Conservation (phyloP, 2,329 filamentous ascomycete species). For the Hymenoscyphus albidus region DNA sequence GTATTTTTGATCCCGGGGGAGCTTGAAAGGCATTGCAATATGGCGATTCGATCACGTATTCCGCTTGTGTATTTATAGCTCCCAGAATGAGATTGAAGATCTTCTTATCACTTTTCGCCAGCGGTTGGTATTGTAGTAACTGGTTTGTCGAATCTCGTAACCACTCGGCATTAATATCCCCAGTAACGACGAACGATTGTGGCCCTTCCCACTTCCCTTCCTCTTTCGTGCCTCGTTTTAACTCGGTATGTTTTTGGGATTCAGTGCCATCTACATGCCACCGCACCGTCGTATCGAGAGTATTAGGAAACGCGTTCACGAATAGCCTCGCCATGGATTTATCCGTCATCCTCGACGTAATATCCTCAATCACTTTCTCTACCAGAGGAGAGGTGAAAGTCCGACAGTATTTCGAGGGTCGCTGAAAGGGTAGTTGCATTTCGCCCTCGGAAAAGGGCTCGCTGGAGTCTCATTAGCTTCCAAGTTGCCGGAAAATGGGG, state of each 20-base stretch:
- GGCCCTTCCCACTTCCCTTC: slow-evolving; percentile 72
- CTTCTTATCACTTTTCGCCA: slow-evolving; percentile 75
- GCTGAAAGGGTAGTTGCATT: slow-evolving; percentile 77
- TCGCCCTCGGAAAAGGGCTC: slow-evolving; percentile 76
- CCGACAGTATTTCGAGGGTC: slow-evolving; percentile 75
- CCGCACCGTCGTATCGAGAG: slow-evolving; percentile 65
- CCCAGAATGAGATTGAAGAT: slow-evolving; percentile 81
- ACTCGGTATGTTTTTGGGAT: slow-evolving; percentile 35
- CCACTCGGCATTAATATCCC: slow-evolving; percentile 92
- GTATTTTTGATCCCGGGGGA: slow-evolving; percentile 74
- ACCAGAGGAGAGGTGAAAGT: slow-evolving; percentile 86
- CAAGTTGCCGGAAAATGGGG: background rate
- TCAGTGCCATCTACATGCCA: slow-evolving; percentile 60
- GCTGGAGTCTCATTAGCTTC: slow-evolving; percentile 43
- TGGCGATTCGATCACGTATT: slow-evolving; percentile 89
- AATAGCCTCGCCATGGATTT: slow-evolving; percentile 88
- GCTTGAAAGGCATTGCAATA: slow-evolving; percentile 99
- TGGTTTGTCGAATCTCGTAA: slow-evolving; percentile 92
- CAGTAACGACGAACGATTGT: slow-evolving; percentile 90
- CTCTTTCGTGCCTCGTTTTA: slow-evolving; percentile 42
- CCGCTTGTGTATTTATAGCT: slow-evolving; percentile 92
- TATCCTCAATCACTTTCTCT: slow-evolving; percentile 79
- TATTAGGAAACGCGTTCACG: slow-evolving; percentile 88
- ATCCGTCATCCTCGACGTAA: slow-evolving; percentile 76
- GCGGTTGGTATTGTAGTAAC: slow-evolving; percentile 78